A percentile compares a stretch with the other conserved stretches of the same genome.
phyloP scores from a whole-genome alignment of 495 filamentous ascomycete species.

The Monascus purpureus region DNA sequence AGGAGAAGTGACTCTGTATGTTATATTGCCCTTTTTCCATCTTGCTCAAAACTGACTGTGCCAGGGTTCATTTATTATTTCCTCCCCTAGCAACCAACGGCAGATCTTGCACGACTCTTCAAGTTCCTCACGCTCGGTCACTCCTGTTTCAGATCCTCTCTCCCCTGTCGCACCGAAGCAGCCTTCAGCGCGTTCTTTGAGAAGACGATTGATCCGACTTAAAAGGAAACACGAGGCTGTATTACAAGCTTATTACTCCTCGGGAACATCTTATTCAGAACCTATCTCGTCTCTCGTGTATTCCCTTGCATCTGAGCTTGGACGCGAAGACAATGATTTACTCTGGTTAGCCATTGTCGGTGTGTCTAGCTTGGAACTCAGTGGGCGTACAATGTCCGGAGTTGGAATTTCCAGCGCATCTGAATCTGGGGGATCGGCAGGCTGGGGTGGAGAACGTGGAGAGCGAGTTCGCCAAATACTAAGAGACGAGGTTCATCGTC shows the following conservation, averaged over 20 bases:
- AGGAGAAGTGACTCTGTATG: slow-evolving; percentile 78
- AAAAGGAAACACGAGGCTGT: slow-evolving; percentile 61
- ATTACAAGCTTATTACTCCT: slow-evolving; percentile 64
- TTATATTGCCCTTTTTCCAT: slow-evolving; percentile 2
- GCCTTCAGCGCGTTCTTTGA: slow-evolving; percentile 54
- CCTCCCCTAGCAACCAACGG: slow-evolving; percentile 32
- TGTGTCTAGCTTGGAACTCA: slow-evolving; percentile 80
- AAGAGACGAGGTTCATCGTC: slow-evolving; percentile 83
- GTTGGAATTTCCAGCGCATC: slow-evolving; percentile 54
- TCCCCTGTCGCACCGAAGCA: slow-evolving; percentile 45
- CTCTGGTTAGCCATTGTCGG: slow-evolving; percentile 92
- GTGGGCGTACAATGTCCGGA: slow-evolving; percentile 70
- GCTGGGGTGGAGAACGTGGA: slow-evolving; percentile 73
- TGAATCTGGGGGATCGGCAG: slow-evolving; percentile 44
- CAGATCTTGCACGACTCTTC: slow-evolving; percentile 23
- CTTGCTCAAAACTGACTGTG: background rate
- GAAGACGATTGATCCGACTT: slow-evolving; percentile 55
- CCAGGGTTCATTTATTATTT: slow-evolving; percentile 46
- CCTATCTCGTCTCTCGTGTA: slow-evolving; percentile 90
- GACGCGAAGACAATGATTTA: slow-evolving; percentile 90
- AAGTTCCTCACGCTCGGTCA: slow-evolving; percentile 31
- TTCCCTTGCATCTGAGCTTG: slow-evolving; percentile 85
- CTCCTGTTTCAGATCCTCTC: slow-evolving; percentile 34
- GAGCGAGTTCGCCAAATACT: slow-evolving; percentile 73
- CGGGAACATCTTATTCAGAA: slow-evolving; percentile 84